phyloP scores from a whole-genome alignment of 2,329 filamentous ascomycete species.

The Aspergillus arachidicola region DNA sequence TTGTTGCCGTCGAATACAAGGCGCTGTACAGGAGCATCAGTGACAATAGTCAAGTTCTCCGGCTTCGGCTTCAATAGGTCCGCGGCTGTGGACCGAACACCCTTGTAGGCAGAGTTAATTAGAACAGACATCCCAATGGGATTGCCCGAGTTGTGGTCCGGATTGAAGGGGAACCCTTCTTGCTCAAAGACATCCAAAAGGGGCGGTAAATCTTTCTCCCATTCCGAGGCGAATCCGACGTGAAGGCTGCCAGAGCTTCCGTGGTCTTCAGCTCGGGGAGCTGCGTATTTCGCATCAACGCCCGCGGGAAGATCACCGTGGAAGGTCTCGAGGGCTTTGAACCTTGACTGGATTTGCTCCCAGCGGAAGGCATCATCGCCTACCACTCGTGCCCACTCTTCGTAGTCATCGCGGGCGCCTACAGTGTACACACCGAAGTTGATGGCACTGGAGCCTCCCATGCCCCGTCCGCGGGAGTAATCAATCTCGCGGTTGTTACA shows the following conservation, averaged over 20 bases:
- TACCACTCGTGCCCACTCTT: conserved; percentile 61
- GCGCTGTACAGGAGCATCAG: conserved; percentile 51
- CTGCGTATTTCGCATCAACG: conserved; percentile 50
- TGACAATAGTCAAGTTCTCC: conserved; percentile 57
- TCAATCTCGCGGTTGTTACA: conserved; percentile 49
- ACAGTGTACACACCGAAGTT: conserved; percentile 59
- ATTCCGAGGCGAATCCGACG: conserved; percentile 52
- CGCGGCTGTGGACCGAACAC: conserved; percentile 53
- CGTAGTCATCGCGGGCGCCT: conserved; percentile 63
- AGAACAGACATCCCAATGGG: conserved; percentile 58
- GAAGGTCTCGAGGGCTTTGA: conserved; percentile 59
- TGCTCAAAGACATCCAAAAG: conserved; percentile 53
- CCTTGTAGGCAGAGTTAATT: conserved; percentile 54
- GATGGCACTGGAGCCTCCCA: conserved; percentile 57
- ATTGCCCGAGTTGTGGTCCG: conserved; percentile 61
- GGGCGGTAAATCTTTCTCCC: conserved; percentile 52
- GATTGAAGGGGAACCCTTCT: conserved; percentile 53
- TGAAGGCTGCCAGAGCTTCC: conserved; percentile 53
- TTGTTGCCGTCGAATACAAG: conserved; percentile 51
- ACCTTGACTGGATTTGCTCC: conserved; percentile 54
- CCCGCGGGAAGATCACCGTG: conserved; percentile 44
- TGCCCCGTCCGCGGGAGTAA: conserved; percentile 54
- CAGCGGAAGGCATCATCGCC: conserved; percentile 60
- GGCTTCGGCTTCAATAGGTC: conserved; percentile 52
- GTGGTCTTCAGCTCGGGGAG: conserved; percentile 50